A percentile compares a stretch with the other conserved stretches of the same genome.
Conservation (phyloP, 2,329 filamentous ascomycete genomes). For the Penicillium sp. region DNA sequence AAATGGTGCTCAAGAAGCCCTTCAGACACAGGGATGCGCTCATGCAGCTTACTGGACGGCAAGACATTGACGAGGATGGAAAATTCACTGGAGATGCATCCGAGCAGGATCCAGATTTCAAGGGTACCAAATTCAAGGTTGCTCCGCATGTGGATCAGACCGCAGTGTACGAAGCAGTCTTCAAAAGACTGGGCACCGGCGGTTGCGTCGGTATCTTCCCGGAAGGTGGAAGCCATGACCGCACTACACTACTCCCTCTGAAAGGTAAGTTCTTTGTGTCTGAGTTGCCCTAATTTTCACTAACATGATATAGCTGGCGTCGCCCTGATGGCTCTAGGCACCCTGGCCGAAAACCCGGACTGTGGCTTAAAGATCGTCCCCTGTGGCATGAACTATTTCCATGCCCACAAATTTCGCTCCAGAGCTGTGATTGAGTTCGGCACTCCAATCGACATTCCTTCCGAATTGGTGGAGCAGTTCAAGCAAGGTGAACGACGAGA, state of each 20-base stretch:
- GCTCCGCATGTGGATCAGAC: slow-evolving; percentile 94
- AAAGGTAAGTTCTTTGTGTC: slow-evolving; percentile 57
- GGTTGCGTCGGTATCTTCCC: slow-evolving; percentile 97
- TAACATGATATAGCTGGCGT: slow-evolving; percentile 66
- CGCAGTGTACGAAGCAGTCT: slow-evolving; percentile 90
- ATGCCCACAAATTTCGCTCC: slow-evolving; percentile 96
- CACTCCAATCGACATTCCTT: slow-evolving; percentile 78
- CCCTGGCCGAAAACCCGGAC: slow-evolving; percentile 78
- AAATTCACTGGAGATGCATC: slow-evolving; percentile 58
- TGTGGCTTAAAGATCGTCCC: slow-evolving; percentile 93
- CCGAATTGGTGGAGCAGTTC: slow-evolving; percentile 81
- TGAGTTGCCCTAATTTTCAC: background rate
- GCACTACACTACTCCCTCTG: slow-evolving; percentile 83
- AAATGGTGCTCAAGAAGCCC: slow-evolving; percentile 81
- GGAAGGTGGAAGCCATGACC: slow-evolving; percentile 93
- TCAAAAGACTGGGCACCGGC: slow-evolving; percentile 73
- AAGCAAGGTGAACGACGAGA: slow-evolving; percentile 78
- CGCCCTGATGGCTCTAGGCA: slow-evolving; percentile 94
- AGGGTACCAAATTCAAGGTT: slow-evolving; percentile 79
- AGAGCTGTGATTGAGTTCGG: slow-evolving; percentile 95
- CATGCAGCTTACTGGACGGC: slow-evolving; percentile 76
- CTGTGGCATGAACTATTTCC: slow-evolving; percentile 99
- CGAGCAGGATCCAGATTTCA: slow-evolving; percentile 58
- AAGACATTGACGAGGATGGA: slow-evolving; percentile 67
- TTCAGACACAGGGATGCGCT: slow-evolving; percentile 76